Conservation (phyloP, 495 filamentous ascomycete genomes). For the Penicillium salamii region DNA sequence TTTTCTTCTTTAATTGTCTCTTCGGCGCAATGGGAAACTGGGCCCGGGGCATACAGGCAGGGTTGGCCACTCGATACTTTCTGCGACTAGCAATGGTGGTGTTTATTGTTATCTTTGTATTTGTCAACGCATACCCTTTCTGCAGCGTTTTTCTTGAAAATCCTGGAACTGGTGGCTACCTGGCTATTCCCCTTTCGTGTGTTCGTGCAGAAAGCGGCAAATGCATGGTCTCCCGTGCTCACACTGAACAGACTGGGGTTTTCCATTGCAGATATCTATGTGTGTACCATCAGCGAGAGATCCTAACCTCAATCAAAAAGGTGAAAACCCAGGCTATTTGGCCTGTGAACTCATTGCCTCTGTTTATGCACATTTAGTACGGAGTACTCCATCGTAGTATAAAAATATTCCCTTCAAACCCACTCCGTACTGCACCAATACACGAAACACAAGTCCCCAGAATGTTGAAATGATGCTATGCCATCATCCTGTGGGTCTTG, state of each 20-base stretch:
- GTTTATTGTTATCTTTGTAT: constrained; percentile 12
- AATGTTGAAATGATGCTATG: too few species aligned
- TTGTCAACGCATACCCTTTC: constrained; percentile 24
- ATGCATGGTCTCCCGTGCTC: neutral
- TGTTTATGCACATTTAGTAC: too few species aligned
- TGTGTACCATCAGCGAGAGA: constrained; percentile 16
- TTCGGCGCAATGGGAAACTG: constrained; percentile 31
- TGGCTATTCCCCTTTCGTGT: constrained; percentile 12
- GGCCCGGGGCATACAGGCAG: constrained; percentile 25
- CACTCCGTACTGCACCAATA: too few species aligned
- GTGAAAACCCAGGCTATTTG: constrained; percentile 23
- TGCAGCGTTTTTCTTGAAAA: constrained; percentile 24
- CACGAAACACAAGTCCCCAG: too few species aligned
- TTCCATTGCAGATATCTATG: constrained; percentile 2
- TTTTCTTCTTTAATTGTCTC: constrained; percentile 26
- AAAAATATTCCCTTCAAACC: too few species aligned
- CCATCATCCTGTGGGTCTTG: too few species aligned
- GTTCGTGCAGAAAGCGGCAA: constrained; percentile 7
- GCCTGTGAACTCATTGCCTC: too few species aligned
- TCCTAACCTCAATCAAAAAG: constrained; percentile 18
- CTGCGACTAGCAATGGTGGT: constrained; percentile 14
- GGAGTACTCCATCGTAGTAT: too few species aligned
- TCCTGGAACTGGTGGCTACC: constrained; percentile 15
- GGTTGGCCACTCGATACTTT: constrained; percentile 21
- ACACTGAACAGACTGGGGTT: constrained; percentile 2